Base-by-base conservation (phyloP, 371 early-diverging fungal species). In the Mortierella sp. region DNA sequence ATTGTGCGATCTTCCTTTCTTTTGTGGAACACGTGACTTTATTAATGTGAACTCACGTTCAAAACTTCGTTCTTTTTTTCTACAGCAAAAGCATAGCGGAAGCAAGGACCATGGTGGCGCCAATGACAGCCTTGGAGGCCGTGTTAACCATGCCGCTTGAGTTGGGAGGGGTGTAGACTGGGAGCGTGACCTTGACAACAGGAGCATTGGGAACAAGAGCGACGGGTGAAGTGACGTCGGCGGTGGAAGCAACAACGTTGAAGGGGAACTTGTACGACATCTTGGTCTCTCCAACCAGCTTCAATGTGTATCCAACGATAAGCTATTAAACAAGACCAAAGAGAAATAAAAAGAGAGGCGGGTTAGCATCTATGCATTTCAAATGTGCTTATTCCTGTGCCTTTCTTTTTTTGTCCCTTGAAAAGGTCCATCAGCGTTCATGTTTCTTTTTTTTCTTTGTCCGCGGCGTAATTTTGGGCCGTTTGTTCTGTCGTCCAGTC, bases 71-170 rank as follows among this genome's bases (percentile, higher is more conserved):
- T 19, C 6, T n/a, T 54, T 48, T 21, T 47, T 16, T 3, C 75
- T 77, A 80, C 24, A 84, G 34, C 74, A 81, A 73, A 45, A 81
- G 42, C 63, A 81, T 8, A 8, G 77, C 84, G 16, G 85, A 81
- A 28, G 74, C 81, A 31, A 79, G n/a, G 44, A 77, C 47, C 45
- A 81, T 72, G 45, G 79, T 65, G 65, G 72, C 52, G 57, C 81
- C 75, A 5, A 84, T 14, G 44, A 75, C 55, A 9, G 72, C 81
- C 79, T 79, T 84, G n/a, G 85, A 70, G n/a, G 74, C 85, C 60
- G 81, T 76, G 70, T 50, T 79, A 14, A 38, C 45, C 55, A 84
- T n/a, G 3, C 73, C 85, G 57, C 79, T 79, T 60, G 47, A 76
- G 47, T 48, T 60, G 28, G 84, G 81, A 13, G 77, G 54, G 1